A percentile compares a stretch with the other conserved stretches of the same genome.
Conservation (phyloP, 2,329 filamentous ascomycete genomes). For the Bisporella sp. region DNA sequence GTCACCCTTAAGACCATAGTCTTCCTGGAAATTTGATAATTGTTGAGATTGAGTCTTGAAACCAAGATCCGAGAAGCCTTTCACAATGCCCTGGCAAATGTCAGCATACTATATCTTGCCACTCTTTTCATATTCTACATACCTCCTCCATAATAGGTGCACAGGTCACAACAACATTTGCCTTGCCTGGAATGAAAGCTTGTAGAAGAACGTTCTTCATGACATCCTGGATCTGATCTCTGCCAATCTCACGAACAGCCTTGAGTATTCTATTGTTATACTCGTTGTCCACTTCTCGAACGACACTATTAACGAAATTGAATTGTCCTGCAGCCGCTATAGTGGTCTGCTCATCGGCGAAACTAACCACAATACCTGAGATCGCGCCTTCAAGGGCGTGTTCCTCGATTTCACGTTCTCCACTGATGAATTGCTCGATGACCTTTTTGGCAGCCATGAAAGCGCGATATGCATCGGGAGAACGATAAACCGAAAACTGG, state of each 20-base stretch:
- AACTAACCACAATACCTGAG: constrained; percentile 76
- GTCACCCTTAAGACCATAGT: constrained; percentile 67
- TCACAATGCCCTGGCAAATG: constrained; percentile 57
- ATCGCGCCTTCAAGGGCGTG: constrained; percentile 73
- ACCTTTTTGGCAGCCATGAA: constrained; percentile 70
- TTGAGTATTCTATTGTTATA: constrained; percentile 73
- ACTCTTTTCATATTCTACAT: constrained; percentile 30
- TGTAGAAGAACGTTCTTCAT: constrained; percentile 71
- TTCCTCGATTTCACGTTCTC: constrained; percentile 65
- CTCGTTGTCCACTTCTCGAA: constrained; percentile 67
- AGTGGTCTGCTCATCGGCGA: constrained; percentile 84
- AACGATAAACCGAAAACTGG: constrained; percentile 82
- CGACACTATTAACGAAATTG: constrained; percentile 76
- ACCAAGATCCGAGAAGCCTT: constrained; percentile 65
- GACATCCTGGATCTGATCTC: constrained; percentile 68
- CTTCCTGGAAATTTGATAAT: constrained; percentile 77
- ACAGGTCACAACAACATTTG: constrained; percentile 85
- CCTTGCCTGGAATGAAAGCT: constrained; percentile 70
- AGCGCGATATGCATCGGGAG: constrained; percentile 82
- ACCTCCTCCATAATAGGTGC: constrained; percentile 81
- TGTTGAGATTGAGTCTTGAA: constrained; percentile 72
- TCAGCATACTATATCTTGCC: constrained; percentile 2
- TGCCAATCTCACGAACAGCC: constrained; percentile 67
- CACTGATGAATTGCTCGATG: constrained; percentile 67
- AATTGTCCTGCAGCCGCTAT: constrained; percentile 75